phyloP scores from a whole-genome alignment of 176 grass and related monocot genomes.

The Metroxylon sagu region DNA sequence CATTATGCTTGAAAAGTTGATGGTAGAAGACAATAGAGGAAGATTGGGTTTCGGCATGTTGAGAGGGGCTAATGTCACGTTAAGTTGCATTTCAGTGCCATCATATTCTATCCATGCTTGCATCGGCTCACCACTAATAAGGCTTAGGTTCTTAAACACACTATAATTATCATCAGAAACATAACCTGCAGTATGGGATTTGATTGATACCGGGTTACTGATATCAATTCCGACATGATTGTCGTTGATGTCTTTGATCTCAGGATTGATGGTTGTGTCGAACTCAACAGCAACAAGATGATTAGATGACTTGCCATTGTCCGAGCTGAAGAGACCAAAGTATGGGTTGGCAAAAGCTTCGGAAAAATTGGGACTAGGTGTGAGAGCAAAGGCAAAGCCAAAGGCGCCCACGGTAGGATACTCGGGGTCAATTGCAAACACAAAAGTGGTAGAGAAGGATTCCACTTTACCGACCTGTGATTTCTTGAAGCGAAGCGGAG shows the following conservation, averaged over 20 bases:
- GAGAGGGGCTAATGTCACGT: slow-evolving; percentile 25
- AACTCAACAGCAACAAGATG: slow-evolving; percentile 26
- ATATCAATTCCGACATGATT: slow-evolving; percentile 31
- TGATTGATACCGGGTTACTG: neutral
- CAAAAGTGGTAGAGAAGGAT: no score
- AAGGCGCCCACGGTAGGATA: no score
- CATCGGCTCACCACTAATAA: no score
- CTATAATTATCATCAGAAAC: slow-evolving; percentile 10
- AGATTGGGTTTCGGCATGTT: neutral
- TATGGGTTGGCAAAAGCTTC: slow-evolving; percentile 15
- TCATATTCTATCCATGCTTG: slow-evolving; percentile 25
- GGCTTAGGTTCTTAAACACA: slow-evolving; percentile 7
- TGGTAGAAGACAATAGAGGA: slow-evolving; percentile 6
- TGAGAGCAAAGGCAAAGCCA: slow-evolving; percentile 35
- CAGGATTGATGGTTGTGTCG: slow-evolving; percentile 21
- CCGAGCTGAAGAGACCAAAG: slow-evolving; percentile 27
- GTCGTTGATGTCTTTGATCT: slow-evolving; percentile 27
- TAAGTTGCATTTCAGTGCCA: neutral
- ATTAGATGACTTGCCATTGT: slow-evolving; percentile 12
- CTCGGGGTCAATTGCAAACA: no score
- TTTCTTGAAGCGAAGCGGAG: slow-evolving; percentile 9
- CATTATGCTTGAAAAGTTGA: slow-evolving; percentile 21
- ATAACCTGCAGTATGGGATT: slow-evolving; percentile 1
- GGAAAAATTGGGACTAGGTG: slow-evolving; percentile 24
- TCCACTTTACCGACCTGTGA: no score